A percentile compares a stretch with the other conserved stretches of the same genome.
These are phyloP conservation scores for Penicillium hordei DNA, from an alignment of 2,329 filamentous ascomycete genomes.

Conservation along the genomic window DNA sequence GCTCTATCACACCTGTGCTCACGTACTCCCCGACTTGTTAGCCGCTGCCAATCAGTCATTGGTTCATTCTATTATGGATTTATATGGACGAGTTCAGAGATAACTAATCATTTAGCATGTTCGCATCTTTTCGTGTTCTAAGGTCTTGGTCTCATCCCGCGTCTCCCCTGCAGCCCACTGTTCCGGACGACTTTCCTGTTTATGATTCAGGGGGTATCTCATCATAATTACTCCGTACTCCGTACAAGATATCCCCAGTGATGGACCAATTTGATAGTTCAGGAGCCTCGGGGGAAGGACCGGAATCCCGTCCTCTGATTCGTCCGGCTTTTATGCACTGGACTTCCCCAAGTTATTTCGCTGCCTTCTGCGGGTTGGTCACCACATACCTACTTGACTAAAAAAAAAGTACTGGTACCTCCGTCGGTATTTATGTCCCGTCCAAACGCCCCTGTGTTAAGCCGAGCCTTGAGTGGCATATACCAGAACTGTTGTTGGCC, in stretches of 20 bases:
- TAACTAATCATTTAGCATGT: not conserved
- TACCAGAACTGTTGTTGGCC: not conserved
- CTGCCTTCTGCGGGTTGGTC: not conserved
- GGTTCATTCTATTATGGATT: slow-evolving; percentile 7
- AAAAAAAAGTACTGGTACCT: not conserved
- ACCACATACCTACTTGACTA: not conserved
- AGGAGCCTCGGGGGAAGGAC: slow-evolving; percentile 7
- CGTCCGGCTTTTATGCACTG: slow-evolving; percentile 13
- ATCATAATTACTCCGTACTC: not conserved
- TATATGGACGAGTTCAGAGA: not conserved
- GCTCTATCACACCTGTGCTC: slow-evolving; percentile 6
- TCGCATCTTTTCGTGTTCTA: not conserved
- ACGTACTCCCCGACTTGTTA: slow-evolving; percentile 23
- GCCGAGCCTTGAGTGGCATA: not conserved
- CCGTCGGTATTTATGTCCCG: slow-evolving; percentile 9
- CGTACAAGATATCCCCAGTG: not conserved
- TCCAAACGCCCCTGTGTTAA: not conserved
- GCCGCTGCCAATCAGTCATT: slow-evolving; percentile 10
- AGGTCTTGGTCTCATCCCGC: slow-evolving; percentile 3
- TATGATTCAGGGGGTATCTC: slow-evolving; percentile 12
- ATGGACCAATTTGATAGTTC: slow-evolving; percentile 23
- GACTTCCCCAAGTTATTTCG: not conserved
- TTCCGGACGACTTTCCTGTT: slow-evolving; percentile 14
- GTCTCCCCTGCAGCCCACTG: not conserved
- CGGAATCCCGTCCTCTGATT: slow-evolving; percentile 9